Evolutionary conservation across 352 stramenopile genomes (phyloP).

Genomic region (Hyphochytrium catenoides): DNA sequence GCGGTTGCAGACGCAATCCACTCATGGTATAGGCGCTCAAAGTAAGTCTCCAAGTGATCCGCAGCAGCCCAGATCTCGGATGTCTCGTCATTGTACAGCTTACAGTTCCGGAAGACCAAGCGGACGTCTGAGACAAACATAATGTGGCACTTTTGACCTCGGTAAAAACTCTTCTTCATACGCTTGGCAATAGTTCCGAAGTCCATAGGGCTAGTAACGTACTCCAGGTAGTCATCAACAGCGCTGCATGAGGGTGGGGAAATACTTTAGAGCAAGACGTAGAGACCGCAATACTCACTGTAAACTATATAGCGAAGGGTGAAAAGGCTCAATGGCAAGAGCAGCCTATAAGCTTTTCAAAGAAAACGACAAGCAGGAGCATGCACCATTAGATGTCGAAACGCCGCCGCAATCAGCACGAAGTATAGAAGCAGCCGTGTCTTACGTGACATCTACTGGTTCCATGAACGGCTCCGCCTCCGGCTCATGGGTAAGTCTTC

Average conservation of each 20-base stretch:
- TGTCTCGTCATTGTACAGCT: conserved; percentile 44
- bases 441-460: conserved; percentile 39
- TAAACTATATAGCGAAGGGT: too few relatives aligned
- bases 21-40: conserved; percentile 64
- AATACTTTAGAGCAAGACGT: not conserved
- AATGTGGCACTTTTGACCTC: conserved; percentile 23
- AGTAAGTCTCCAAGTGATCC: conserved; percentile 31
- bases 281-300: too few relatives aligned
- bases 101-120: conserved; percentile 62
- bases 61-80: conserved; percentile 53
- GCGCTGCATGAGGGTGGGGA: conserved; percentile 13
- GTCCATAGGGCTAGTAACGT: conserved; percentile 63
- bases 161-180: conserved; percentile 10
- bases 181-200: conserved; percentile 43
- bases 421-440: too few relatives aligned
- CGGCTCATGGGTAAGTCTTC: conserved; percentile 47
- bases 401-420: too few relatives aligned
- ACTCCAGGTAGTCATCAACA: conserved; percentile 54
- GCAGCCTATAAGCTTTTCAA: too few relatives aligned
- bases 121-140: conserved; percentile 57
- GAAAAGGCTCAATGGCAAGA: too few relatives aligned
- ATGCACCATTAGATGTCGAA: too few relatives aligned
- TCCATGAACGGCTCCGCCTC: conserved; percentile 54
- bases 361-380: too few relatives aligned
- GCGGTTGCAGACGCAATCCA: conserved; percentile 46